Evolutionary conservation across 1,284 basidiomycete genomes (phyloP).

Genomic region (Moesziomyces aphidis): DNA sequence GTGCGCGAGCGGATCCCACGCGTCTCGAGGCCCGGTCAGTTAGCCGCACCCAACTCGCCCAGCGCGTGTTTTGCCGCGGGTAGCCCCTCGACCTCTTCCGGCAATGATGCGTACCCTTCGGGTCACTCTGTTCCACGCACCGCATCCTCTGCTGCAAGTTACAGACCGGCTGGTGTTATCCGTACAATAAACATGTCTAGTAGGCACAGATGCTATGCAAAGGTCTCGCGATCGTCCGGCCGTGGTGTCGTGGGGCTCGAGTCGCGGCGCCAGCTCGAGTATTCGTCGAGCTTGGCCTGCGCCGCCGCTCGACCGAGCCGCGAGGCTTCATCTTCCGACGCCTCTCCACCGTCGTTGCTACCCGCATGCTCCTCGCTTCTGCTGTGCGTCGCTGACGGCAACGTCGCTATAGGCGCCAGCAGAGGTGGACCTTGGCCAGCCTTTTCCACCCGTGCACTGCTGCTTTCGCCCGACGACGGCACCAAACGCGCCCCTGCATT

Average conservation of each 20-base stretch:
- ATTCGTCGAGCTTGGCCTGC: not conserved
- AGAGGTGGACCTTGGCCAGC: constrained; percentile 11
- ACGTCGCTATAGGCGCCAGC: constrained; percentile 1
- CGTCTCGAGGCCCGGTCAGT: constrained; percentile 15
- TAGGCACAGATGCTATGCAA: not conserved
- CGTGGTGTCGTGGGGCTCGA: constrained; percentile 31
- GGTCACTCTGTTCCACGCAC: not conserved
- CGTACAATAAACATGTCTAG: not conserved
- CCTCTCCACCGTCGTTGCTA: not conserved
- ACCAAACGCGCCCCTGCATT: not conserved
- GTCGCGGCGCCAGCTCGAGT: constrained; percentile 4
- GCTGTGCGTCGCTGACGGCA: not conserved
- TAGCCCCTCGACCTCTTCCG: not conserved
- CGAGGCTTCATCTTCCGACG: not conserved
- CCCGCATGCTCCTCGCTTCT: not conserved
- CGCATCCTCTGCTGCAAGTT: no score
- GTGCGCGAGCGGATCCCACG: not conserved
- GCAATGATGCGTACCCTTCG: constrained; percentile 1
- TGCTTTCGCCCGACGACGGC: not conserved
- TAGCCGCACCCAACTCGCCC: constrained; percentile 3
- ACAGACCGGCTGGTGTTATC: not conserved
- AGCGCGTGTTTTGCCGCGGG: constrained; percentile 11
- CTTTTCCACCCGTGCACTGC: not conserved
- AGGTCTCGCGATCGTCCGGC: constrained; percentile 33
- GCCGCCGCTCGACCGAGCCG: not conserved